Evolutionary conservation across 257 asterid genomes (phyloP), one percentile per base, ranked within the genome.

Genomic region (Solanum ossicruentum): DNA sequence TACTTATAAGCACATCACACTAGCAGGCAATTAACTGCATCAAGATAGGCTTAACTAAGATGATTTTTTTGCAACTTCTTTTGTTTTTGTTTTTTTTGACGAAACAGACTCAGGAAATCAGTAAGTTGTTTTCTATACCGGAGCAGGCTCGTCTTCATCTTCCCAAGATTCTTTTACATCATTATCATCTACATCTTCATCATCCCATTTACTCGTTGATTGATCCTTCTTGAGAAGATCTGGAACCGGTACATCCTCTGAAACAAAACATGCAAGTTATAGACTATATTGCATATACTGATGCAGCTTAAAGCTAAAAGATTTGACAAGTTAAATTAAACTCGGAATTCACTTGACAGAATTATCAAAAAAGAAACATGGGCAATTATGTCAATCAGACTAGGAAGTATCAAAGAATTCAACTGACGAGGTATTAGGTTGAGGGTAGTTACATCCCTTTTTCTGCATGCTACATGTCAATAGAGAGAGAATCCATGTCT

Each of bases 101-200:
- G 23, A 78, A 75, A 52, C 28, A 78, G 26, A 26, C 21, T 10
- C 28, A 52, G 65, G 60, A 49, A 78, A 78, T 18, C 23, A 52
- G 51, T 51, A 77, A 78, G 65, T 78, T 51, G 65, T 78, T 26
- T 52, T 26, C 49, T 28, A 78, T 86, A 95, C 98, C 88, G 87
- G 85, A n/a, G 87, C 91, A 77, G 93, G 88, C 88, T 95, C 97
- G 4, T 96, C 99, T 23, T 95, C 98, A 85, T 96, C 99, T 91
- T 96, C 99, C 99, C 99, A 96, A 72, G 97, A 95, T 10, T 96
- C 98, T 88, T 92, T 96, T 80, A 95, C 91, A 82, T 91, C 96
- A 84, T 92, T 80, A 23, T 90, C 94, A 23, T 95, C 98, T 69
- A 84, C 87, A 83, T 96, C 99, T 88, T 96, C 99, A 52, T 96